These are phyloP conservation scores for Yamadazyma olivae DNA, from an alignment of 805 yeast species.

Conservation along the genomic window DNA sequence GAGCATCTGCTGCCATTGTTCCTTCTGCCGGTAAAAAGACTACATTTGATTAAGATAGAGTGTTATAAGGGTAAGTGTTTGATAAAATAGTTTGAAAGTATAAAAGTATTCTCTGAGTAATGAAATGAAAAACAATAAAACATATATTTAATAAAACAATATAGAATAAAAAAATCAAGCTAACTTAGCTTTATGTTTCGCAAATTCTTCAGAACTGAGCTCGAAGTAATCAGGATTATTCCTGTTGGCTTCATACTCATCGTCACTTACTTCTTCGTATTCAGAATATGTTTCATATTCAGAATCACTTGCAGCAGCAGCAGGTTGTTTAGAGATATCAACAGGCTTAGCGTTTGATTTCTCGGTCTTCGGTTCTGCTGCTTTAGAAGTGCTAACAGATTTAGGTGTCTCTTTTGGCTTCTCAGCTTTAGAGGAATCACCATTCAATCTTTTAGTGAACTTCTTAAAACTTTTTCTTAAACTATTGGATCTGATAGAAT, in stretches of 20 bases:
- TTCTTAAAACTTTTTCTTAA: constrained; percentile 11
- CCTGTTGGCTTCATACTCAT: constrained; percentile 43
- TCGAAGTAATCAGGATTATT: constrained; percentile 50
- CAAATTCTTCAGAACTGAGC: constrained; percentile 23
- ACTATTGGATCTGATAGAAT: constrained; percentile 10
- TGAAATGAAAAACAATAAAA: constrained; percentile 5
- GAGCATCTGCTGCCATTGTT: constrained; percentile 87
- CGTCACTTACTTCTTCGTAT: constrained; percentile 49
- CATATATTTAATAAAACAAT: constrained; percentile 7
- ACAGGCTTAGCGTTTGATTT: neutral
- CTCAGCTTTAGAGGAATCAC: constrained; percentile 1
- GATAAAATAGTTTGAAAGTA: constrained; percentile 1
- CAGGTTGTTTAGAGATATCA: constrained; percentile 2
- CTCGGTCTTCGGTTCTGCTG: neutral
- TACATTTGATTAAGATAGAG: constrained; percentile 50
- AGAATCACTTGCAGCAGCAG: constrained; percentile 7
- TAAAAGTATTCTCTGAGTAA: neutral
- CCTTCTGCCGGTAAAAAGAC: constrained; percentile 87
- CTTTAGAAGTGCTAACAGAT: neutral
- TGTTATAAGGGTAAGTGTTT: too few relatives aligned
- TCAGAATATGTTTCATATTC: constrained; percentile 22
- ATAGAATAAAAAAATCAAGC: neutral
- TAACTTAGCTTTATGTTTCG: constrained; percentile 16
- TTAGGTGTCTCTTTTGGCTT: neutral
- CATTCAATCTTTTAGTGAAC: constrained; percentile 4